A percentile compares a stretch with the other conserved stretches of the same genome.
phyloP scores from a whole-genome alignment of 2,329 filamentous ascomycete species.

The Uncinocarpus reesii region DNA sequence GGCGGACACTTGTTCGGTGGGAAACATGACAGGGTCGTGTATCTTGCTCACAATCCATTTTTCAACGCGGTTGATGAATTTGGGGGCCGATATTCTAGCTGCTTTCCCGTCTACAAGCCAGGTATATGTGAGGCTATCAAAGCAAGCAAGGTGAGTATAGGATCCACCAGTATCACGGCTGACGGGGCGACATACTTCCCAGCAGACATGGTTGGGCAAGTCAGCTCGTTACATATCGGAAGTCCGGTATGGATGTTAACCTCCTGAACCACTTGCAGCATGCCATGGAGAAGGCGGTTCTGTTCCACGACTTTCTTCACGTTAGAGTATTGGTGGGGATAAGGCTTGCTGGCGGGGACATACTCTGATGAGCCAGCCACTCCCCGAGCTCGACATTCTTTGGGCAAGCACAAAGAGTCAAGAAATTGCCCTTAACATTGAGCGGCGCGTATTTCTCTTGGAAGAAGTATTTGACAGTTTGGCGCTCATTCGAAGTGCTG shows the following conservation, averaged over 20 bases:
- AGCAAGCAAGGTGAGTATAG: neutral
- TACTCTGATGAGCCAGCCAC: slow-evolving; percentile 93
- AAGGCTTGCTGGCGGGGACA: neutral
- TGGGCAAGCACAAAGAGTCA: slow-evolving; percentile 85
- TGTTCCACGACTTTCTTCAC: slow-evolving; percentile 70
- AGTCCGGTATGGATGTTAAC: slow-evolving; percentile 64
- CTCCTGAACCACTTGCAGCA: slow-evolving; percentile 79
- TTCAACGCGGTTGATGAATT: slow-evolving; percentile 93
- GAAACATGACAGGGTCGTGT: slow-evolving; percentile 80
- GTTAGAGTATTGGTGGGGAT: neutral
- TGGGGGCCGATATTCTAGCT: slow-evolving; percentile 80
- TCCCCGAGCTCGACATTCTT: slow-evolving; percentile 90
- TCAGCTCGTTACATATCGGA: slow-evolving; percentile 71
- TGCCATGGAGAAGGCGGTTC: slow-evolving; percentile 77
- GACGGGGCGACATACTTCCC: slow-evolving; percentile 58
- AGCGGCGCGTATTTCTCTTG: slow-evolving; percentile 56
- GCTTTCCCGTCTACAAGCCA: slow-evolving; percentile 86
- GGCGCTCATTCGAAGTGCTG: slow-evolving; percentile 30
- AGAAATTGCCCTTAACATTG: slow-evolving; percentile 95
- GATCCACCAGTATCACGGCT: neutral
- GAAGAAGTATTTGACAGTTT: slow-evolving; percentile 42
- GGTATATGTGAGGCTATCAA: slow-evolving; percentile 74
- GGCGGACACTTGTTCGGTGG: slow-evolving; percentile 64
- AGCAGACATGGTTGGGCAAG: slow-evolving; percentile 87
- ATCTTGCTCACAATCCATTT: slow-evolving; percentile 97